phyloP scores from a whole-genome alignment of 768 basidiomycete genomes.

The Kondoa subrosea region DNA sequence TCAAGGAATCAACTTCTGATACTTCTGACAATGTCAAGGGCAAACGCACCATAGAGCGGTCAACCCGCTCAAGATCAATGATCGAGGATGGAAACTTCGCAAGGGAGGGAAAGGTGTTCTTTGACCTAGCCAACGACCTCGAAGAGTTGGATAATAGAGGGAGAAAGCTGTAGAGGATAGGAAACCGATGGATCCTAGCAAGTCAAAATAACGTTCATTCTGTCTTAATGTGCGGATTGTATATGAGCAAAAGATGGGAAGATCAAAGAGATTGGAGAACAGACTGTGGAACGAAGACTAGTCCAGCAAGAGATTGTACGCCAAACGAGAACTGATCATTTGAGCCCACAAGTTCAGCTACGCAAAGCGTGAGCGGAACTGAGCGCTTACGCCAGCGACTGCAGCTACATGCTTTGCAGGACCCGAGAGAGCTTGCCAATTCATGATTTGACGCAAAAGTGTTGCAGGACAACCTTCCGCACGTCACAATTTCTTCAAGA shows the following conservation, averaged over 20 bases:
- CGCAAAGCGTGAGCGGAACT: background rate
- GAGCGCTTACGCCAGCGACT: background rate
- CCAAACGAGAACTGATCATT: background rate
- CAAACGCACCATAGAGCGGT: conserved; percentile 48
- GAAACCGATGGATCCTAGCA: conserved; percentile 51
- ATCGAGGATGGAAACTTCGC: conserved; percentile 43
- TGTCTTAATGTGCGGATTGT: too few species aligned
- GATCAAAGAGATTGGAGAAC: too few species aligned
- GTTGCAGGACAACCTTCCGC: too few species aligned
- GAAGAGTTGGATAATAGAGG: conserved; percentile 36
- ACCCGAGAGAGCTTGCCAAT: too few species aligned
- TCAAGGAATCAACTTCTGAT: too few species aligned
- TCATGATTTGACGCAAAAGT: too few species aligned
- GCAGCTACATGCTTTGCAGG: background rate
- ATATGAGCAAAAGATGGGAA: too few species aligned
- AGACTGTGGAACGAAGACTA: conserved; percentile 7
- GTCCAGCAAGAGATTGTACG: background rate
- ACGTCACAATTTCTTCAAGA: too few species aligned
- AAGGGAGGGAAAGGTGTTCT: conserved; percentile 32
- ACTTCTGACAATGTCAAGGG: too few species aligned
- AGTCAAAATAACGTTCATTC: conserved; percentile 37
- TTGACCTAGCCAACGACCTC: conserved; percentile 18
- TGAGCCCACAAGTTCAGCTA: background rate
- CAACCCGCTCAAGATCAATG: conserved; percentile 45
- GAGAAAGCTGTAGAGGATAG: conserved; percentile 48